Evolutionary conservation across 495 filamentous ascomycete species (phyloP), one percentile per base, ranked within the genome.

Genomic region (Astrothelium subdiscretum): DNA sequence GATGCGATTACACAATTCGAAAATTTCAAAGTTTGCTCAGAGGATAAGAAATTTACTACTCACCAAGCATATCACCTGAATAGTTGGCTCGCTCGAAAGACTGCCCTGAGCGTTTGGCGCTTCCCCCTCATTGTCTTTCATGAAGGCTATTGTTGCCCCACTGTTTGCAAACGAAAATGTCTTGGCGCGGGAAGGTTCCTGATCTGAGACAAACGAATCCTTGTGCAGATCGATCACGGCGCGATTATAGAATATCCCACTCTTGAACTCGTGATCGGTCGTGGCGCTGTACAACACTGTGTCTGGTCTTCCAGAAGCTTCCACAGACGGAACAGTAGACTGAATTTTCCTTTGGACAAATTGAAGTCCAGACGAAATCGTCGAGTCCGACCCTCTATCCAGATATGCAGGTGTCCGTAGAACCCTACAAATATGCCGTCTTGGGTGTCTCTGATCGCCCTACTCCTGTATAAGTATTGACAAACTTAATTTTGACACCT

Each of bases 51-150:
- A n/a, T n/a, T n/a, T n/a, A n/a, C n/a, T 27, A 70, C 70, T 62
- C 61, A 72, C 70, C 67, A 72, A 63, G 48, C 70, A 72, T 32
- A 59, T 69, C 24, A 72, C 68, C 65, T 72, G 70, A 27, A 72
- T 66, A 18, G 64, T 62, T 60, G 67, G 68, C 64, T 68, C 69
- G 27, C 31, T 44, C 26, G 60, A 59, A 12, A 63, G 63, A 58
- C 58, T 35, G 32, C 66, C 51, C 54, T 64, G 44, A 59, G 60
- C 62, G 59, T 63, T 58, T 26, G 27, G 59, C 3, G 24, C 20
- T 8, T 40, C 22, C 22, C 61, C 65, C 48, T 68, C 67, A 58
- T 57, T 54, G 57, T 71, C 66, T 65, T 69, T 70, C 69, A 71
- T 71, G 35, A 59, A 35, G 35, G 31, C 27, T 35, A 58, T 27